A percentile compares a stretch with the other conserved stretches of the same genome.
phyloP scores from a whole-genome alignment of 2,329 filamentous ascomycete genomes.

The Cladophialophora exuberans region DNA sequence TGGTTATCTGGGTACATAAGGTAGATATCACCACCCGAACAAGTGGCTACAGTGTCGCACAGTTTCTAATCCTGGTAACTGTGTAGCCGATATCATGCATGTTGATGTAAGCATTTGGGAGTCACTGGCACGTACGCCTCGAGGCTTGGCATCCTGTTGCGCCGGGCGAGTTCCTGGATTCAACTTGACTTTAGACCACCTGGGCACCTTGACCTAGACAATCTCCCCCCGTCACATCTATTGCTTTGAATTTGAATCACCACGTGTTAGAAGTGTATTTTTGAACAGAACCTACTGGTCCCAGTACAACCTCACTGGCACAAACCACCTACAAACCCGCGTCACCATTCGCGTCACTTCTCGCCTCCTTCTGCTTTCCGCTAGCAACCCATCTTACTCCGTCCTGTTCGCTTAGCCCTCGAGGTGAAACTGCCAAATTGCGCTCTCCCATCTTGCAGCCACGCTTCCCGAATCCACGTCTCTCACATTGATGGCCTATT shows the following conservation, averaged over 20 bases:
- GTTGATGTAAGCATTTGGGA: constrained; percentile 15
- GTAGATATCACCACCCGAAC: neutral
- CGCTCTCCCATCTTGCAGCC: constrained; percentile 2
- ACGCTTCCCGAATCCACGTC: neutral
- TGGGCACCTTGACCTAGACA: constrained; percentile 1
- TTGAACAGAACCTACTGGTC: neutral
- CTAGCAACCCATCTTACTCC: constrained; percentile 16
- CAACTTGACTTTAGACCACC: neutral
- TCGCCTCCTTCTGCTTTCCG: neutral
- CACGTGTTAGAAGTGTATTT: no score
- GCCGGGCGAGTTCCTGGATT: constrained; percentile 10
- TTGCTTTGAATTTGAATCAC: neutral
- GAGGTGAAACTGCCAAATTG: constrained; percentile 9
- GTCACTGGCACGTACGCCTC: neutral
- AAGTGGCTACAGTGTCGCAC: neutral
- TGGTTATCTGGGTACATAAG: neutral
- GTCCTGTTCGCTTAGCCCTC: constrained; percentile 16
- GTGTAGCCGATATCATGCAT: constrained; percentile 9
- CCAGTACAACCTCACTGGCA: neutral
- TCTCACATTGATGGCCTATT: constrained; percentile 23
- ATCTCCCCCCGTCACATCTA: neutral
- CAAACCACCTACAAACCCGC: neutral
- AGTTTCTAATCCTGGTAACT: neutral
- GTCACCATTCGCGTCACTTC: neutral
- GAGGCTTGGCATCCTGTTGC: constrained; percentile 11